Evolutionary conservation across 1,284 basidiomycete genomes (phyloP).

Genomic region (Cutaneotrichosporon cutaneum): DNA sequence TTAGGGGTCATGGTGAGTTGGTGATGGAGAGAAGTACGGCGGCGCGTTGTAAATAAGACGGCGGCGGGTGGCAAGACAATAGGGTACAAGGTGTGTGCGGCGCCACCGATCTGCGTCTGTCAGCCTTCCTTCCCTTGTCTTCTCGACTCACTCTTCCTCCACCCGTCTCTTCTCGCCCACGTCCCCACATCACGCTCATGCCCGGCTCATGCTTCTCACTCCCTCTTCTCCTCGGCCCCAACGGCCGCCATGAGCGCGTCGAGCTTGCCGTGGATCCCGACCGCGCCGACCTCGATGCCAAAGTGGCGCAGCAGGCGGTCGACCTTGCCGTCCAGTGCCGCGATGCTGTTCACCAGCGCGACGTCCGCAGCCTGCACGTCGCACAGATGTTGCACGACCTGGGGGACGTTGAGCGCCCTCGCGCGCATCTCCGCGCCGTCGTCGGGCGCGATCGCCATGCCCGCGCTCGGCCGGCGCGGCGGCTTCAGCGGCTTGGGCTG

Average conservation of each 20-base stretch:
- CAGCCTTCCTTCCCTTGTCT: no score
- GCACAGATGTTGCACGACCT: background rate
- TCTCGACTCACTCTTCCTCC: no score
- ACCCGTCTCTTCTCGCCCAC: background rate
- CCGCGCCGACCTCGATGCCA: background rate
- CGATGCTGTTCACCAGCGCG: background rate
- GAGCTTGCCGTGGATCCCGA: slow-evolving; percentile 1
- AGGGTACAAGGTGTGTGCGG: background rate
- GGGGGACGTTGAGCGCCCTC: background rate
- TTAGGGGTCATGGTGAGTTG: background rate
- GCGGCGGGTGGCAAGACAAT: background rate
- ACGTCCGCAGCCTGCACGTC: background rate
- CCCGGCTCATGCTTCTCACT: slow-evolving; percentile 2
- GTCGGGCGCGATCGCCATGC: background rate
- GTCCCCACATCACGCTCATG: background rate
- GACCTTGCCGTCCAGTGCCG: slow-evolving; percentile 1
- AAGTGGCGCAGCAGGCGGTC: background rate
- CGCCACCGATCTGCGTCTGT: background rate
- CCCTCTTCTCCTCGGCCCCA: background rate
- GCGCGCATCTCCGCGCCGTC: background rate
- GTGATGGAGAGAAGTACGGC: background rate
- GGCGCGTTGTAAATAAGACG: background rate
- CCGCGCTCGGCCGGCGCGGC: background rate
- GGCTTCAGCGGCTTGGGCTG: background rate
- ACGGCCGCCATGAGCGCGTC: background rate